phyloP scores from a whole-genome alignment of 1,284 basidiomycete species.

The Phenoliferia sp. region DNA sequence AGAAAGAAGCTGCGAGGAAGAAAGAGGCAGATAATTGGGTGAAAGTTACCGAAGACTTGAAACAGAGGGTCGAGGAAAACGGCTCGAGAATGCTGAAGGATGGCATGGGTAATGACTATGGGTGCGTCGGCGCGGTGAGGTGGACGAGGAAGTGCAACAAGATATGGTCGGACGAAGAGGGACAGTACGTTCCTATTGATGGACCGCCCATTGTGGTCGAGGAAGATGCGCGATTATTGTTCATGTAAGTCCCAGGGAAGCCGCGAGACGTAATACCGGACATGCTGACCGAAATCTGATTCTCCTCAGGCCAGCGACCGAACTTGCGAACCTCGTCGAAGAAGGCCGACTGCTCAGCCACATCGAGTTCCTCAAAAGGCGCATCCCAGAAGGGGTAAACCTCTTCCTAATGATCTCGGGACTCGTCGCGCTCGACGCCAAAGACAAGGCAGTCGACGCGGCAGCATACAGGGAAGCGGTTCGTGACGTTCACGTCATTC shows the following conservation, averaged over 20 bases:
- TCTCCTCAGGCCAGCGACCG: conserved; percentile 13
- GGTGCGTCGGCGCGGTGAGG: conserved; percentile 17
- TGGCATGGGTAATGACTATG: not conserved
- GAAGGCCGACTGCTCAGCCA: conserved; percentile 2
- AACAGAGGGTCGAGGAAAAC: conserved; percentile 5
- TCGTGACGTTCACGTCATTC: not conserved
- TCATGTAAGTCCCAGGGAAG: conserved; percentile 21
- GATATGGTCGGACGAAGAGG: conserved; percentile 18
- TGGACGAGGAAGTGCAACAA: conserved; percentile 27
- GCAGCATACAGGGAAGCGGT: conserved; percentile 8
- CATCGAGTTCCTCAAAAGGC: conserved; percentile 13
- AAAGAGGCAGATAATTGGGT: conserved; percentile 21
- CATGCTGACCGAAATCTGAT: not conserved
- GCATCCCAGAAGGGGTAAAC: conserved; percentile 16
- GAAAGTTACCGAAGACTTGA: conserved; percentile 9
- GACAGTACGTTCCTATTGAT: conserved; percentile 11
- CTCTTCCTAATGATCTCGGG: conserved; percentile 28
- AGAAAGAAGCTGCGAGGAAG: conserved; percentile 1
- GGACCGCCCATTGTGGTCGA: conserved; percentile 20
- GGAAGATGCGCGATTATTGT: conserved; percentile 25
- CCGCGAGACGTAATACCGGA: no score
- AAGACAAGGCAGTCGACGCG: conserved; percentile 14
- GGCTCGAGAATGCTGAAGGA: conserved; percentile 10
- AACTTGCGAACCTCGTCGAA: conserved; percentile 20
- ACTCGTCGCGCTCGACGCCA: conserved; percentile 10